phyloP scores from a whole-genome alignment of 805 yeast genomes.

The Huiozyma sinensis region DNA sequence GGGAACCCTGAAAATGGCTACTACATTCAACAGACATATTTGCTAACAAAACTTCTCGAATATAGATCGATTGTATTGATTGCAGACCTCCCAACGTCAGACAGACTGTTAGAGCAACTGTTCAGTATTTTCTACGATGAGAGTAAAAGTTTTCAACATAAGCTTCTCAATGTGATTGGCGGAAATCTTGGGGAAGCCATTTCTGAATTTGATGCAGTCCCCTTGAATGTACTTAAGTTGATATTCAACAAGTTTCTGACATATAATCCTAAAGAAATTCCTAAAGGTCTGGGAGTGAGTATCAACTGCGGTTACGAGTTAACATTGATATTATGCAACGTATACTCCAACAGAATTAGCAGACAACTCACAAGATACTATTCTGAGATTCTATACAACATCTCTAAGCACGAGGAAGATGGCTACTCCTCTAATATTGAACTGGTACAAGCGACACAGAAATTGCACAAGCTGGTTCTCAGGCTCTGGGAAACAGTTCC shows the following conservation, averaged over 20 bases:
- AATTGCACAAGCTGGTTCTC: slow-evolving; percentile 51
- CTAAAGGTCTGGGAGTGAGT: slow-evolving; percentile 22
- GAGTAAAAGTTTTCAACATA: slow-evolving; percentile 37
- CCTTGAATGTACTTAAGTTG: slow-evolving; percentile 47
- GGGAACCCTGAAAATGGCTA: slow-evolving; percentile 47
- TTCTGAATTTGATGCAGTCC: slow-evolving; percentile 56
- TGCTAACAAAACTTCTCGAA: slow-evolving; percentile 61
- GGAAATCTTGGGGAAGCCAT: slow-evolving; percentile 69
- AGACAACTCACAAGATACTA: slow-evolving; percentile 69
- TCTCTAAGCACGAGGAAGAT: slow-evolving; percentile 18
- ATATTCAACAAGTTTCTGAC: slow-evolving; percentile 54
- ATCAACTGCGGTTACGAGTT: slow-evolving; percentile 53
- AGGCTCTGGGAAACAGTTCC: slow-evolving; percentile 75
- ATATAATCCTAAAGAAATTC: slow-evolving; percentile 18
- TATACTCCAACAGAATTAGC: slow-evolving; percentile 62
- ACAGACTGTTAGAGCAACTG: slow-evolving; percentile 39
- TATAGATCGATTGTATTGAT: slow-evolving; percentile 64
- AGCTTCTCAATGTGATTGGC: slow-evolving; percentile 49
- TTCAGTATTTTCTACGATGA: slow-evolving; percentile 54
- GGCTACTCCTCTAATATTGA: slow-evolving; percentile 9
- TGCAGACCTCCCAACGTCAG: slow-evolving; percentile 61
- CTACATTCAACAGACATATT: slow-evolving; percentile 50
- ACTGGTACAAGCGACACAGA: slow-evolving; percentile 35
- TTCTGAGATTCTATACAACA: slow-evolving; percentile 60
- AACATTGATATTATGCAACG: slow-evolving; percentile 55